These are phyloP conservation scores for Wallacemonas sp. DNA, from an alignment of 208 protist genomes.

Conservation along the genomic window DNA sequence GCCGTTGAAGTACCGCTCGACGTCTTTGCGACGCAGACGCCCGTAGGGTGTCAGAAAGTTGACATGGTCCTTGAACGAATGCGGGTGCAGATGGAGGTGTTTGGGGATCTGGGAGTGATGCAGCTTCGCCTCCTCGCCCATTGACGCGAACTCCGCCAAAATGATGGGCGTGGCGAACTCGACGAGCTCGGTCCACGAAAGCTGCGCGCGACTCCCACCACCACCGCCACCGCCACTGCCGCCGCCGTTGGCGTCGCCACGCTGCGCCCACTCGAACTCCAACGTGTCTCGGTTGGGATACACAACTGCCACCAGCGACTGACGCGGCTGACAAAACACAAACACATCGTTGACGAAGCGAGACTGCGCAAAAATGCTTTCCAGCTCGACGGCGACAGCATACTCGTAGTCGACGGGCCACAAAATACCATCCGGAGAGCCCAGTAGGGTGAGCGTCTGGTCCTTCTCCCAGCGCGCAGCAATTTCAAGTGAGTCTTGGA, in stretches of 20 bases:
- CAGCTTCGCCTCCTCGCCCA: conserved; percentile 55
- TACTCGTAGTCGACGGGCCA: conserved; percentile 82
- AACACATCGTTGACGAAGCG: conserved; percentile 90
- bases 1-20: conserved; percentile 70
- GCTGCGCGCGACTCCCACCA: not conserved
- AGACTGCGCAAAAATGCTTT: conserved; percentile 69
- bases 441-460: conserved; percentile 65
- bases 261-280: conserved; percentile 77
- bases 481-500: conserved; percentile 44
- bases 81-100: conserved; percentile 85
- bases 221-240: not conserved
- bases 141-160: conserved; percentile 49
- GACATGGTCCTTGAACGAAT: conserved; percentile 79
- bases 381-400: conserved; percentile 66
- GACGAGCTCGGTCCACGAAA: conserved; percentile 73
- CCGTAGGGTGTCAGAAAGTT: conserved; percentile 80
- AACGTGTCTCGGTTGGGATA: conserved; percentile 83
- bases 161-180: conserved; percentile 63
- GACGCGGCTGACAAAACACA: conserved; percentile 65
- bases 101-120: conserved; percentile 62
- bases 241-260: not conserved
- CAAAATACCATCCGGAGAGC: conserved; percentile 62
- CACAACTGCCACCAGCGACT: conserved; percentile 83
- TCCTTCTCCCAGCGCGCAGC: conserved; percentile 71
- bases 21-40: conserved; percentile 51